Conservation (phyloP, 768 basidiomycete genomes). For the Boletus edulis region DNA sequence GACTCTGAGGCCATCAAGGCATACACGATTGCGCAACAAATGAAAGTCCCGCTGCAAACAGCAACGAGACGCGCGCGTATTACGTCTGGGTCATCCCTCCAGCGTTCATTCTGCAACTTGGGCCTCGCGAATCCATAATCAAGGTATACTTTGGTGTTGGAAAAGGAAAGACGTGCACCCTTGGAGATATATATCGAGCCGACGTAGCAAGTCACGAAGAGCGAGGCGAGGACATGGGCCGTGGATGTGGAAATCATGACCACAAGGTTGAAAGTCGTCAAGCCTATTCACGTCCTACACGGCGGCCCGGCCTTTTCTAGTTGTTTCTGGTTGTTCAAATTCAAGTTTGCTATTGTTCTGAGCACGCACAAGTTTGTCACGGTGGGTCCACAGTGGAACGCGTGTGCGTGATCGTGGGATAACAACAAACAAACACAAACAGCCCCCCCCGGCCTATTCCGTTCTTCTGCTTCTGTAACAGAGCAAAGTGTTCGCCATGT, state of each 20-base stretch:
- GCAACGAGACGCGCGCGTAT: constrained; percentile 77
- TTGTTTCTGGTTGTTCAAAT: constrained; percentile 9
- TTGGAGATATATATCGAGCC: constrained; percentile 80
- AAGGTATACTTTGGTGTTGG: constrained; percentile 27
- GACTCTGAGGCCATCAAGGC: constrained; percentile 33
- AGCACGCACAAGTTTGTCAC: background rate
- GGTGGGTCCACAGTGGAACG: constrained; percentile 7
- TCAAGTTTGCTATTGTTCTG: constrained; percentile 11
- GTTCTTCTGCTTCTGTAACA: background rate
- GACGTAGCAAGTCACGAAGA: constrained; percentile 70
- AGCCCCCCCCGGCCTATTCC: constrained; percentile 21
- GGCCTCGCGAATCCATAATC: constrained; percentile 28
- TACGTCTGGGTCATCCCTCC: constrained; percentile 83
- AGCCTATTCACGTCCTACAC: constrained; percentile 3
- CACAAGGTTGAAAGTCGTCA: background rate
- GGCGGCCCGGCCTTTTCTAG: constrained; percentile 11
- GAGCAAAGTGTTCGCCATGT: constrained; percentile 48
- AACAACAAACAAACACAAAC: constrained; percentile 18
- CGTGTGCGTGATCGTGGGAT: constrained; percentile 17
- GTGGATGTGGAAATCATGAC: constrained; percentile 28
- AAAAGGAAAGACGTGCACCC: constrained; percentile 55
- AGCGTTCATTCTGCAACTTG: constrained; percentile 43
- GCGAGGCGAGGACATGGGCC: constrained; percentile 55
- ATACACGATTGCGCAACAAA: constrained; percentile 54
- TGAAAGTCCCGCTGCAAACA: constrained; percentile 58